phyloP scores from a whole-genome alignment of 1,139 yeast species.

The Candida sanyaensis region DNA sequence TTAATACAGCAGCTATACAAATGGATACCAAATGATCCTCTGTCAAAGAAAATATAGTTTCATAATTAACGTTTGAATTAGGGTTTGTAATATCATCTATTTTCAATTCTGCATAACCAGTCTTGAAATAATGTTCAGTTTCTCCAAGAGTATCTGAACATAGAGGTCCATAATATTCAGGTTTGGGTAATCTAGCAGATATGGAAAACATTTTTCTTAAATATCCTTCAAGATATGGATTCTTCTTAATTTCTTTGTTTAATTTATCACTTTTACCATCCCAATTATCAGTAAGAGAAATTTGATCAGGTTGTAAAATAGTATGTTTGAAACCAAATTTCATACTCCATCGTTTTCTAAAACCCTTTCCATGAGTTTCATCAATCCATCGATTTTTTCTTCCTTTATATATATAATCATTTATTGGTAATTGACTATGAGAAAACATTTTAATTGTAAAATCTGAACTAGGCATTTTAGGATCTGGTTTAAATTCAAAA shows the following conservation, averaged over 20 bases:
- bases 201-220: conserved; percentile 8
- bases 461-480: conserved; percentile 3
- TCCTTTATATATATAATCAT: conserved; percentile 15
- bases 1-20: conserved; percentile 16
- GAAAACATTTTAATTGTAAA: conserved; percentile 14
- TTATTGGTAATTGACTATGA: conserved; percentile 13
- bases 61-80: conserved; percentile 9
- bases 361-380: conserved; percentile 8
- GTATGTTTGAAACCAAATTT: conserved; percentile 14
- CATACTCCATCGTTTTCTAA: conserved; percentile 8
- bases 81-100: conserved; percentile 11
- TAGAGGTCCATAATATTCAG: conserved; percentile 12
- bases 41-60: conserved; percentile 13
- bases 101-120: conserved; percentile 14
- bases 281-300: conserved; percentile 15
- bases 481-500: conserved; percentile 15
- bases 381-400: conserved; percentile 14
- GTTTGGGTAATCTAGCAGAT: conserved; percentile 9
- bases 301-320: conserved; percentile 6
- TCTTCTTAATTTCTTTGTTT: conserved; percentile 7
- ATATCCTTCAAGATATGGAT: conserved; percentile 10
- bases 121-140: conserved; percentile 8
- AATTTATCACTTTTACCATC: conserved; percentile 14
- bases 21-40: conserved; percentile 16
- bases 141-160: conserved; percentile 12